Percentiles rank a stretch among this genome's conserved stretches.
Conservation (phyloP, 208 protist genomes). For the Leishmania major region DNA sequence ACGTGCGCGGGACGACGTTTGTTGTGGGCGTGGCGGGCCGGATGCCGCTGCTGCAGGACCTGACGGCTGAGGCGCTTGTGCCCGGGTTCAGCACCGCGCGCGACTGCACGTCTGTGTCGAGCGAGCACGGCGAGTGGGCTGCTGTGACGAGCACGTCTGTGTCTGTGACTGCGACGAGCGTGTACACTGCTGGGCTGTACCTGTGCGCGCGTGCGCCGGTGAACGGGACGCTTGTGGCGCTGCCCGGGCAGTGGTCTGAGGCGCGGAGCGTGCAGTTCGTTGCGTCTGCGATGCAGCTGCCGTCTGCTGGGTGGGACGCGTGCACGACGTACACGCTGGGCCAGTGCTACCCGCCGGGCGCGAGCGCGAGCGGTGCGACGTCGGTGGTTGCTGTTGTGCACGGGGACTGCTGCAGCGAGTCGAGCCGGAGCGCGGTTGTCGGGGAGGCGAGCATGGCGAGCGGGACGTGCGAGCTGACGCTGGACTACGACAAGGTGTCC, state of each 20-base stretch:
- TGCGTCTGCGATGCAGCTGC: slow-evolving; percentile 32
- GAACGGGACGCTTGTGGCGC: slow-evolving; percentile 45
- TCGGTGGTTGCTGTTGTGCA: slow-evolving; percentile 42
- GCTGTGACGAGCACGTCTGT: slow-evolving; percentile 33
- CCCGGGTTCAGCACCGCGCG: slow-evolving; percentile 53
- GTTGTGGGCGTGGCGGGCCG: slow-evolving; percentile 48
- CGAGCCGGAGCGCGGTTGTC: slow-evolving; percentile 23
- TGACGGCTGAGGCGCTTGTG: slow-evolving; percentile 35
- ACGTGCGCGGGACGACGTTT: slow-evolving; percentile 47
- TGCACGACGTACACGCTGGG: slow-evolving; percentile 30
- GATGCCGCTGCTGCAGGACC: slow-evolving; percentile 52
- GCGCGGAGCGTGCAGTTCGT: slow-evolving; percentile 25
- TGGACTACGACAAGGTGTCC: slow-evolving; percentile 25
- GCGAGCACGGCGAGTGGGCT: slow-evolving; percentile 49
- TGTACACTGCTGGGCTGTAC: slow-evolving; percentile 32
- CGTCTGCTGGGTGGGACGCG: slow-evolving; percentile 36
- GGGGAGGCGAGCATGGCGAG: slow-evolving; percentile 18
- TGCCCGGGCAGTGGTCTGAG: slow-evolving; percentile 26
- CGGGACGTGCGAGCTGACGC: slow-evolving; percentile 39
- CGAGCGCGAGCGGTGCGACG: slow-evolving; percentile 10
- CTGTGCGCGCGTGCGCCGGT: slow-evolving; percentile 55
- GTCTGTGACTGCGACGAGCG: slow-evolving; percentile 36
- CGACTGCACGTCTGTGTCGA: slow-evolving; percentile 34
- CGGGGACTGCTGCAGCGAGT: slow-evolving; percentile 53
- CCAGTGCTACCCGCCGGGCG: slow-evolving; percentile 41